phyloP scores from a whole-genome alignment of 345 rosid species.

The Salix exigua region DNA sequence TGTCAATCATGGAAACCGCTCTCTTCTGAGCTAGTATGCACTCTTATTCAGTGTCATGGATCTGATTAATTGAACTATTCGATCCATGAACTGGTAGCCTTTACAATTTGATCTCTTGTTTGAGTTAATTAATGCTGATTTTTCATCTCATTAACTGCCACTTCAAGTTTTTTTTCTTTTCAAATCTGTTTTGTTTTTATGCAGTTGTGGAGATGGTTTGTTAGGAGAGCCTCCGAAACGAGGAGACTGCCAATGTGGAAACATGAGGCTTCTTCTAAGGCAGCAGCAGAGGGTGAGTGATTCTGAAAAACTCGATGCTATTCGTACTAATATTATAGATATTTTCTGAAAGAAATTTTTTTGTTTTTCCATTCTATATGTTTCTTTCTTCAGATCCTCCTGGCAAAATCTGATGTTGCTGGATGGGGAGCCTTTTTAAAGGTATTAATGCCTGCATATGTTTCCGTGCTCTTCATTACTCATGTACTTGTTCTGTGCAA shows the following conservation, averaged over 20 bases:
- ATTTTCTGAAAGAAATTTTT: background rate
- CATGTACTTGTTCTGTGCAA: constrained; percentile 9
- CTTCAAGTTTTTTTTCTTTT: background rate
- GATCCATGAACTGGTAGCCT: background rate
- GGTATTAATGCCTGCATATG: constrained; percentile 37
- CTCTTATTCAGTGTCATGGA: background rate
- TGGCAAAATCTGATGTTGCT: constrained; percentile 89
- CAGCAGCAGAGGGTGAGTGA: constrained; percentile 68
- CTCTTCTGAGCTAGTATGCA: background rate
- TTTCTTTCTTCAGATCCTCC: constrained; percentile 58
- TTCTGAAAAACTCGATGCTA: background rate
- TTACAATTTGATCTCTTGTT: background rate
- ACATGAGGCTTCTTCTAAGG: constrained; percentile 77
- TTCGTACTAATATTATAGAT: background rate
- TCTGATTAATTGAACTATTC: constrained; percentile 1
- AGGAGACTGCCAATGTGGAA: constrained; percentile 76
- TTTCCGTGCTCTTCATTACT: background rate
- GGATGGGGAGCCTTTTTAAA: constrained; percentile 99
- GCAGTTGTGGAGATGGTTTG: constrained; percentile 77
- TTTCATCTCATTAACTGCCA: background rate
- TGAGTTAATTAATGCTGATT: background rate
- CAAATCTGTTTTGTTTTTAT: constrained; percentile 9
- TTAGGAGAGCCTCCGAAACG: constrained; percentile 63
- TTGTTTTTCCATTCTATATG: background rate
- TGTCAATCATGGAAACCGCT: background rate